Conservation (phyloP, 2,329 filamentous ascomycete species). For the Neopestalotiopsis sp. region DNA sequence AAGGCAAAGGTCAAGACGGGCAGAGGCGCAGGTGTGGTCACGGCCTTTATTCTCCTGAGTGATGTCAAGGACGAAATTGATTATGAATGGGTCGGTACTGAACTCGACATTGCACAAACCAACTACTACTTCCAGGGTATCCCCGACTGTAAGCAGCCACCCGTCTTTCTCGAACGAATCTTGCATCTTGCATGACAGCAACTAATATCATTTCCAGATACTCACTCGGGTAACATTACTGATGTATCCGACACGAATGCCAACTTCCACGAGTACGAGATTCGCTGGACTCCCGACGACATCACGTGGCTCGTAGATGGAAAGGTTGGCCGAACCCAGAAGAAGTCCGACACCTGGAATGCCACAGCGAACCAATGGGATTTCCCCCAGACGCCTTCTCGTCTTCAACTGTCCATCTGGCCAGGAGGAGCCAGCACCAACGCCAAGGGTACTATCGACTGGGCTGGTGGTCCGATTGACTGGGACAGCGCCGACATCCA, state of each 20-base stretch:
- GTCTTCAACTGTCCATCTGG: slow-evolving; percentile 95
- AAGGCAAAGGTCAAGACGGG: slow-evolving; percentile 85
- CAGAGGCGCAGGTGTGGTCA: slow-evolving; percentile 88
- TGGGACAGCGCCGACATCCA: slow-evolving; percentile 85
- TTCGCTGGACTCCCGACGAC: slow-evolving; percentile 87
- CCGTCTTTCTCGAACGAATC: slow-evolving; percentile 23
- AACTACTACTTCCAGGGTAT: slow-evolving; percentile 98
- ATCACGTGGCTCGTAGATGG: slow-evolving; percentile 91
- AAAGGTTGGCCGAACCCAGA: slow-evolving; percentile 73
- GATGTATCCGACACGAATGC: slow-evolving; percentile 70
- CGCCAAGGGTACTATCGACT: slow-evolving; percentile 82
- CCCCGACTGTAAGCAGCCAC: slow-evolving; percentile 73
- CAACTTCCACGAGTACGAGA: slow-evolving; percentile 88
- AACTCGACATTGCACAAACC: slow-evolving; percentile 80
- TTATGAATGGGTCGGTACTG: slow-evolving; percentile 89
- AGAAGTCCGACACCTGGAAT: slow-evolving; percentile 86
- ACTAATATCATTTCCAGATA: slow-evolving; percentile 57
- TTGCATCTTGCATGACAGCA: not conserved
- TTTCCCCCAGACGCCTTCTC: slow-evolving; percentile 89
- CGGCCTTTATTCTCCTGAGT: slow-evolving; percentile 92
- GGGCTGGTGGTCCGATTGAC: slow-evolving; percentile 90
- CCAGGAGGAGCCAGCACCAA: slow-evolving; percentile 84
- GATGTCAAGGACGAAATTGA: slow-evolving; percentile 99
- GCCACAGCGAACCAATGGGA: slow-evolving; percentile 78
- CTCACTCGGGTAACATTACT: slow-evolving; percentile 75